Evolutionary conservation across 805 yeast species (phyloP).

Genomic region (Candida ficus): DNA sequence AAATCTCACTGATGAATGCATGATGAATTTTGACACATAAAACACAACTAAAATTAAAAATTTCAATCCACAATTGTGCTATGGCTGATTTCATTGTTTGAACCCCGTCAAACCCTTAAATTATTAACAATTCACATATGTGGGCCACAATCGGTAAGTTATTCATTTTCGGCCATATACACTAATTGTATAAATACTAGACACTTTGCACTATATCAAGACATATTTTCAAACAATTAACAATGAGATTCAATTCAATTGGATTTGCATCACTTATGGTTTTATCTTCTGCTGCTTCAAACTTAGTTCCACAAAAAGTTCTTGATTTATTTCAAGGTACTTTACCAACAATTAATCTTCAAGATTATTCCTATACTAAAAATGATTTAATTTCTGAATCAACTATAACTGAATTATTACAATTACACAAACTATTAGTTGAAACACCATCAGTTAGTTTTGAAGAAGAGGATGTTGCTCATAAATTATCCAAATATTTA

Average conservation of each 20-base stretch:
- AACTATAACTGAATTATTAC: conserved; percentile 7
- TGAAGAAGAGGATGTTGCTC: conserved; percentile 8
- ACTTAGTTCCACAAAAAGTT: neutral
- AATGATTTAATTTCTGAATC: neutral
- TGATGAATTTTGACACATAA: too few relatives aligned
- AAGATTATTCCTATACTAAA: neutral
- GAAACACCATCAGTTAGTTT: conserved; percentile 11
- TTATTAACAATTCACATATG: too few relatives aligned
- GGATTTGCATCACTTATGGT: neutral
- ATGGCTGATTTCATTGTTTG: too few relatives aligned
- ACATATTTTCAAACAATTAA: neutral
- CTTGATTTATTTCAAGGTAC: neutral
- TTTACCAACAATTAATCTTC: neutral
- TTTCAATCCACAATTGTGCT: too few relatives aligned
- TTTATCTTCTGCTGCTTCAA: neutral
- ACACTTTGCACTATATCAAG: too few relatives aligned
- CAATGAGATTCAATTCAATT: neutral
- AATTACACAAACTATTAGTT: conserved; percentile 10
- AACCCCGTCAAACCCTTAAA: too few relatives aligned
- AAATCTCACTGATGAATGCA: too few relatives aligned
- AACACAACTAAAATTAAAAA: too few relatives aligned
- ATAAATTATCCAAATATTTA: conserved; percentile 2
- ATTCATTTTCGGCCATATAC: neutral
- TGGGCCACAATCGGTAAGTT: neutral
- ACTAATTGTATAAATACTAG: too few relatives aligned